phyloP scores from a whole-genome alignment of 1,284 basidiomycete genomes.

The Exobasidium cylindrosporum region DNA sequence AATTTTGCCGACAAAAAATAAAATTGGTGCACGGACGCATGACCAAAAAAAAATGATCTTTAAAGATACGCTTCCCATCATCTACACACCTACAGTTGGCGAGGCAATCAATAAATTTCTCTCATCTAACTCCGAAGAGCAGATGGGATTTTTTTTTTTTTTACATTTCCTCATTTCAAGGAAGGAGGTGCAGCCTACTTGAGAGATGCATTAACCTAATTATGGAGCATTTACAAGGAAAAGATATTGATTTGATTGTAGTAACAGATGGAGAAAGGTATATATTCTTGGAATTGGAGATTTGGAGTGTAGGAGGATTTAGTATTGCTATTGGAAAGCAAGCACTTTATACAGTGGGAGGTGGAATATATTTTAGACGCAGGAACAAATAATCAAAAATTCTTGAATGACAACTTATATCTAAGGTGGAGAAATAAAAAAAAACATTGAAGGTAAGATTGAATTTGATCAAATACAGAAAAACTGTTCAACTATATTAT shows the following conservation, averaged over 20 bases:
- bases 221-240: slow-evolving; percentile 6
- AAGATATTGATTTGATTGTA: slow-evolving; percentile 24
- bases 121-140: slow-evolving; percentile 21
- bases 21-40: no score
- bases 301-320: slow-evolving; percentile 22
- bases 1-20: no score
- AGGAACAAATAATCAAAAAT: slow-evolving; percentile 23
- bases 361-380: slow-evolving; percentile 21
- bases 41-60: no score
- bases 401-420: slow-evolving; percentile 23
- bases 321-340: slow-evolving; percentile 18
- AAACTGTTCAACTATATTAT: slow-evolving; percentile 60
- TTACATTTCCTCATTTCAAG: slow-evolving; percentile 18
- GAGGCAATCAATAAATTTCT: slow-evolving; percentile 26
- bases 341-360: slow-evolving; percentile 21
- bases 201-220: slow-evolving; percentile 14
- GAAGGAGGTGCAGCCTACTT: slow-evolving; percentile 15
- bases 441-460: slow-evolving; percentile 1
- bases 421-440: slow-evolving; percentile 14
- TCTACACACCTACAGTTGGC: slow-evolving; percentile 25
- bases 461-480: slow-evolving; percentile 15
- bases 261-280: slow-evolving; percentile 25
- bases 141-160: slow-evolving; percentile 20
- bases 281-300: slow-evolving; percentile 25
- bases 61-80: slow-evolving; percentile 23